These are phyloP conservation scores for Malania oleifera DNA, from an alignment of 164 flowering plant species.

Conservation along the genomic window DNA sequence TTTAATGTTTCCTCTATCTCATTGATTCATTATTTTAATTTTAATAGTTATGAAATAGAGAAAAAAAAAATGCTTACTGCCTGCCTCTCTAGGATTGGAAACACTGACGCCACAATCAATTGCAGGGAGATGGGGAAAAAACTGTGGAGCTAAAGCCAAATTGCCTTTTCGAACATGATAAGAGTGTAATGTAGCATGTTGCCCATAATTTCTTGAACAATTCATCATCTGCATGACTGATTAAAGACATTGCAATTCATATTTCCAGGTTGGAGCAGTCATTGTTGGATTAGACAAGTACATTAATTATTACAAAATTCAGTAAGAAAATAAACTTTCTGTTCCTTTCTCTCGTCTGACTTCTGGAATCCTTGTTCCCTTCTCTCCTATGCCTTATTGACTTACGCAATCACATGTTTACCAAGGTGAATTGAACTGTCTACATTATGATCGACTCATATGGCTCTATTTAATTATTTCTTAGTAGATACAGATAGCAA, in stretches of 20 bases:
- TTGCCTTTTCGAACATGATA: constrained; percentile 69
- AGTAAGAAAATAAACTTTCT: constrained; percentile 41
- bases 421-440: too few relatives aligned
- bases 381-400: not conserved
- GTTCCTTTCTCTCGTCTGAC: too few relatives aligned
- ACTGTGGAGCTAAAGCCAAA: constrained; percentile 47
- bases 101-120: constrained; percentile 7
- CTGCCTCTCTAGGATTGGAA: not conserved
- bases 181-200: constrained; percentile 55
- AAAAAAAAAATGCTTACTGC: not conserved
- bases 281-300: constrained; percentile 84
- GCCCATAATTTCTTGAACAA: constrained; percentile 2
- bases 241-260: constrained; percentile 6
- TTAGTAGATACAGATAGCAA: too few relatives aligned
- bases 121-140: constrained; percentile 83
- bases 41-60: too few relatives aligned
- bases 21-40: too few relatives aligned
- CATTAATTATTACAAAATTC: constrained; percentile 91
- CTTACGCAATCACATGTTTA: constrained; percentile 2
- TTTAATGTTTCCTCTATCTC: too few relatives aligned
- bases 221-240: constrained; percentile 2
- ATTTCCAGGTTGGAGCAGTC: constrained; percentile 91
- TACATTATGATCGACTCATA: too few relatives aligned
- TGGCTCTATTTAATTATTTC: too few relatives aligned
- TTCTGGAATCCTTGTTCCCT: constrained; percentile 9